Evolutionary conservation across 345 rosid species (phyloP), one percentile per base, ranked within the genome.

Genomic region (Cardiospermum halicacabum): DNA sequence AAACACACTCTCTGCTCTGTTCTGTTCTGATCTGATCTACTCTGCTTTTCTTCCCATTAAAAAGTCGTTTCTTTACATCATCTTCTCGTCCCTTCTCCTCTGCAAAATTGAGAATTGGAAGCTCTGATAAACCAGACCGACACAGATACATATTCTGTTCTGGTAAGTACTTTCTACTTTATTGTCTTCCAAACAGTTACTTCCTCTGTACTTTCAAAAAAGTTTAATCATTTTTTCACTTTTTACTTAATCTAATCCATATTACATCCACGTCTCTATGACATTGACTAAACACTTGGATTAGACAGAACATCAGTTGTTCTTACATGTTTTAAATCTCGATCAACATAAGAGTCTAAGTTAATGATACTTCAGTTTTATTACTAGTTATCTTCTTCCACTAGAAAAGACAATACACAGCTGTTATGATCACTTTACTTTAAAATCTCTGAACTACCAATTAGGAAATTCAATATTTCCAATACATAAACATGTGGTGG

Each of bases 41-140:
- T 3, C 48, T 16, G 26, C 51, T 63, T 55, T 49, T n/a, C n/a
- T 54, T 40, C 32, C 68, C 69, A 45, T 47, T 71, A 67, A 55
- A 72, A 64, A 57, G 43, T 25, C 7, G 54, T 55, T 56, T 65
- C 58, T 26, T 30, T 67, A 32, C 58, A 24, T 9, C 47, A 31
- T 57, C 70, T 56, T 28, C 58, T 67, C 66, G 58, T 66, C 16
- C 2, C 40, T 19, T 47, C 56, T 28, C 37, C 39, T 43, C 18
- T 16, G 4, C 21, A 18, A 43, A 43, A 9, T 4, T 21, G 19
- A 43, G 22, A 43, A 43, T 5, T 43, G 9, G 5, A 43, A 43
- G 49, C 15, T 43, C 49, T 43, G 49, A 43, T 43, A 18, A 7
- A n/a, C 16, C 32, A 22, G 56, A 11, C n/a, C n/a, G 28, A 0